A percentile compares a stretch with the other conserved stretches of the same genome.
phyloP scores from a whole-genome alignment of 1,139 yeast genomes.

The Magnusiomyces suaveolens region DNA sequence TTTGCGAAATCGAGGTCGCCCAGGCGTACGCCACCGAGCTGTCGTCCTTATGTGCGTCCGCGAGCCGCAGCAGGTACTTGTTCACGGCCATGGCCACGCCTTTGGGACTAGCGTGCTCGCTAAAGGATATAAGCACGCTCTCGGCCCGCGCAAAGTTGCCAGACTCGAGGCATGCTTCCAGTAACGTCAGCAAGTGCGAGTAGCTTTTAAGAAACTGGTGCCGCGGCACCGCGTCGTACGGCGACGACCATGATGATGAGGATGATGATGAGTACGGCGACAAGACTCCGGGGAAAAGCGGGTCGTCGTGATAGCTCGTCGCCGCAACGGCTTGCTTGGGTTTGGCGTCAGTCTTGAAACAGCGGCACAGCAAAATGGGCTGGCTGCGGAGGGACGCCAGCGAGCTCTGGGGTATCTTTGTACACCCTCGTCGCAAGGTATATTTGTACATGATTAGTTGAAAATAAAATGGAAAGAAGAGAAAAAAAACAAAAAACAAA shows the following conservation, averaged over 20 bases:
- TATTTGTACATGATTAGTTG: no score
- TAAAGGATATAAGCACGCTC: conserved; percentile 49
- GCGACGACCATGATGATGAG: background rate
- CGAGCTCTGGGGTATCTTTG: no score
- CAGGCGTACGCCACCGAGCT: conserved; percentile 26
- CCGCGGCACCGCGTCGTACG: background rate
- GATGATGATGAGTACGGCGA: no score
- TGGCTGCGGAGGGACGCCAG: no score
- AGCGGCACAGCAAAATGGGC: background rate
- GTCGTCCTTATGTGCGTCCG: conserved; percentile 31
- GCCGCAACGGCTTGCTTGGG: conserved; percentile 1
- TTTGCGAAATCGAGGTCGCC: conserved; percentile 22
- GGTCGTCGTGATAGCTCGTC: background rate
- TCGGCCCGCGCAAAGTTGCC: conserved; percentile 65
- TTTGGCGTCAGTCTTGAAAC: conserved; percentile 2
- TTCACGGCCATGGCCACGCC: conserved; percentile 40
- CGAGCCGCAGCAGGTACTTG: conserved; percentile 40
- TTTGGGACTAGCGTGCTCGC: conserved; percentile 35
- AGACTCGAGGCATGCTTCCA: conserved; percentile 70
- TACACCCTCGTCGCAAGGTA: no score
- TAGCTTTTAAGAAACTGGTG: conserved; percentile 18
- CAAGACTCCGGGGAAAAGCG: no score
- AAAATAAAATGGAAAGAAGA: no score
- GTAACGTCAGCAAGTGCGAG: conserved; percentile 59
- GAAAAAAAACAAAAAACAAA: no score